phyloP scores from a whole-genome alignment of 164 flowering plant genomes.

The Pachysandra terminalis region DNA sequence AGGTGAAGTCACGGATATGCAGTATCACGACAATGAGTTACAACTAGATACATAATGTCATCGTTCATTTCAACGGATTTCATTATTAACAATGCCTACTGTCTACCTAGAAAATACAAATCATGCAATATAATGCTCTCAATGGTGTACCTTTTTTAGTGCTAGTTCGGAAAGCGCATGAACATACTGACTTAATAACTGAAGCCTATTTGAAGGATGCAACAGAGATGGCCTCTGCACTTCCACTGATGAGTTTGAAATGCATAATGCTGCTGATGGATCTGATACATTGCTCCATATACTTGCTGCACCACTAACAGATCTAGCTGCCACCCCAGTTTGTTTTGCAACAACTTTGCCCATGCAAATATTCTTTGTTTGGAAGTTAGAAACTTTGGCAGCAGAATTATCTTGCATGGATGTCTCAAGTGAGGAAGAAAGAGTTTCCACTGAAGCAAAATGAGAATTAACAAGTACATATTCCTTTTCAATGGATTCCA shows the following conservation, averaged over 20 bases:
- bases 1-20: too few species aligned
- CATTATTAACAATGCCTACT: too few species aligned
- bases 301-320: slow-evolving; percentile 19
- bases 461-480: slow-evolving; percentile 50
- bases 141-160: slow-evolving; percentile 35
- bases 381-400: slow-evolving; percentile 11
- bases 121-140: not conserved
- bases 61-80: too few species aligned
- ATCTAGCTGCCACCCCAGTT: slow-evolving; percentile 14
- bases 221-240: slow-evolving; percentile 25
- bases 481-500: slow-evolving; percentile 52
- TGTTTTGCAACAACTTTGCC: slow-evolving; percentile 10
- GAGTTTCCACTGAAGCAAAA: slow-evolving; percentile 35
- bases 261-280: slow-evolving; percentile 18
- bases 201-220: slow-evolving; percentile 44
- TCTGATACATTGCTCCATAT: slow-evolving; percentile 10
- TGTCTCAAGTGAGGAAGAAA: slow-evolving; percentile 35
- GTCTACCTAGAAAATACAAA: not conserved
- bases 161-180: slow-evolving; percentile 36
- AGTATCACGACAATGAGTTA: too few species aligned
- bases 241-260: slow-evolving; percentile 25
- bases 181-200: slow-evolving; percentile 35
- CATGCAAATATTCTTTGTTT: slow-evolving; percentile 23
- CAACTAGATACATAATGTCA: too few species aligned
- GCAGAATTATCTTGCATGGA: slow-evolving; percentile 30